A percentile compares a stretch with the other conserved stretches of the same genome.
These are phyloP conservation scores for Parietaria judaica DNA, from an alignment of 306 rosid species.

Conservation along the genomic window DNA sequence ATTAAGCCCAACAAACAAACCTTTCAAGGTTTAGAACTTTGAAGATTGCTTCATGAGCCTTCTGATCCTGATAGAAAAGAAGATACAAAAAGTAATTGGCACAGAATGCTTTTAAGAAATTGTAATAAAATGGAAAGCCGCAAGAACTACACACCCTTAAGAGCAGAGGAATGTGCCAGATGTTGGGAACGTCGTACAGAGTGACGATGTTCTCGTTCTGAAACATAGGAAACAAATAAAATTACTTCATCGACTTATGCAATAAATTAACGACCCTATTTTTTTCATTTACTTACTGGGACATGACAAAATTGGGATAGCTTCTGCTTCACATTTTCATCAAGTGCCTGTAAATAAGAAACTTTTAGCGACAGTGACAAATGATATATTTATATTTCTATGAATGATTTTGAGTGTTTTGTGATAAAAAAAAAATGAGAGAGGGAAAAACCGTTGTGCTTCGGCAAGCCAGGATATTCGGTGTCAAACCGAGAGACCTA, in stretches of 20 bases:
- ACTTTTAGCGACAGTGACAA: slow-evolving; percentile 12
- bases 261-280: slow-evolving; percentile 5
- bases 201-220: slow-evolving; percentile 73
- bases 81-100: not conserved
- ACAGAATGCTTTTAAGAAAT: not conserved
- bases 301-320: slow-evolving; percentile 93
- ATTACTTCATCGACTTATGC: not conserved
- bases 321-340: slow-evolving; percentile 64
- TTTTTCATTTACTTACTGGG: slow-evolving; percentile 40
- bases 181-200: slow-evolving; percentile 91
- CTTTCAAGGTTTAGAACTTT: slow-evolving; percentile 36
- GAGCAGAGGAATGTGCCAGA: slow-evolving; percentile 92
- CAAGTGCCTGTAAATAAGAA: slow-evolving; percentile 51
- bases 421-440: not conserved
- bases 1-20: slow-evolving; percentile 22
- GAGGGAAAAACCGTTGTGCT: slow-evolving; percentile 35
- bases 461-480: slow-evolving; percentile 44
- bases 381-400: not conserved
- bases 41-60: slow-evolving; percentile 42
- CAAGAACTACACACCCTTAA: slow-evolving; percentile 47
- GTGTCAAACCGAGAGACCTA: slow-evolving; percentile 38
- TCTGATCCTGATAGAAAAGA: slow-evolving; percentile 33
- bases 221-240: slow-evolving; percentile 9
- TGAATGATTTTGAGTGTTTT: not conserved
- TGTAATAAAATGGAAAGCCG: not conserved